Evolutionary conservation across 2,329 filamentous ascomycete genomes (phyloP).

Genomic region (Aspergillus felis): DNA sequence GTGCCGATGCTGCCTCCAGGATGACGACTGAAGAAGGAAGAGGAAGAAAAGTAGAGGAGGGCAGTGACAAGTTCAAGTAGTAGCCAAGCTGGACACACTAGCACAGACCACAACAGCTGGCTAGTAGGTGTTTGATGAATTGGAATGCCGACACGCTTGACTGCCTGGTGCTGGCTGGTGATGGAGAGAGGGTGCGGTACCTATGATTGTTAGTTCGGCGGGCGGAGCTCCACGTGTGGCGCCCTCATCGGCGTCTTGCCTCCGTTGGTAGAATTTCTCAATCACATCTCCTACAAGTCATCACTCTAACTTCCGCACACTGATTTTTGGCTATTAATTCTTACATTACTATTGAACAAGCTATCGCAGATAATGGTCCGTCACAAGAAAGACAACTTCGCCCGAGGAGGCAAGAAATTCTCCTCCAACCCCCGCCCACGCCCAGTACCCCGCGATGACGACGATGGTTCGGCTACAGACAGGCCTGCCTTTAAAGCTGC

Average conservation of each 20-base stretch:
- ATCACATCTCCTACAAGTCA: neutral
- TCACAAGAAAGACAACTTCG: conserved; percentile 85
- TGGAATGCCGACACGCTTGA: neutral
- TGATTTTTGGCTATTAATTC: conserved; percentile 3
- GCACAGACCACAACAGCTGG: neutral
- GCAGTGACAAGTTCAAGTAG: neutral
- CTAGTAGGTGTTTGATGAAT: neutral
- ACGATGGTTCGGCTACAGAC: conserved; percentile 37
- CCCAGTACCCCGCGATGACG: conserved; percentile 43
- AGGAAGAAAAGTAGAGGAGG: conserved; percentile 1
- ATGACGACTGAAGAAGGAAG: conserved; percentile 26
- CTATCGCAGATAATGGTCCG: conserved; percentile 65
- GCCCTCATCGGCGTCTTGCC: conserved; percentile 7
- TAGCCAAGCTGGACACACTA: neutral
- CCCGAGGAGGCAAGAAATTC: conserved; percentile 69
- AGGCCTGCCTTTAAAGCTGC: conserved; percentile 74
- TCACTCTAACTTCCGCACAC: conserved; percentile 7
- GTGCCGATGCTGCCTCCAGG: conserved; percentile 94
- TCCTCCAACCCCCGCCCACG: conserved; percentile 54
- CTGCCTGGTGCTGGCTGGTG: neutral
- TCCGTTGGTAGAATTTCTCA: neutral
- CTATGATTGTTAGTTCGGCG: conserved; percentile 18
- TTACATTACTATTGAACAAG: neutral
- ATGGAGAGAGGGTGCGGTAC: conserved; percentile 14
- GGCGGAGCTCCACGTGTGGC: conserved; percentile 23